Evolutionary conservation across 1,284 basidiomycete genomes (phyloP), one percentile per base, ranked within the genome.

Genomic region (Chalciporus sp.): DNA sequence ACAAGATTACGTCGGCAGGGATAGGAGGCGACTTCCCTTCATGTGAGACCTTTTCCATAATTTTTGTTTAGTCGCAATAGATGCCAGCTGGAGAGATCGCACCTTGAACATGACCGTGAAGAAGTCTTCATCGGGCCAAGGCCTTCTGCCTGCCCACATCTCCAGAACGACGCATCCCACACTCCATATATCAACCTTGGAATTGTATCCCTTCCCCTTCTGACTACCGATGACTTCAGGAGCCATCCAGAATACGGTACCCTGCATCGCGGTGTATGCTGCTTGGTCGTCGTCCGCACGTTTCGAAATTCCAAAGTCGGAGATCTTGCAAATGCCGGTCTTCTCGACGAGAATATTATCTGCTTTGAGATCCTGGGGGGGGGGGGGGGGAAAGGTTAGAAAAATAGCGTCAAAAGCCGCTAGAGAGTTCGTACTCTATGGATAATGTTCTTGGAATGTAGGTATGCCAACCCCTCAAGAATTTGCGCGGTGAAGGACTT

Each of bases 231-330:
- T 85, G 37, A 99, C 94, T 75, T 99, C 96, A 1, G 96, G 97
- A 7, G 97, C 96, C 96, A 99, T 99, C 93, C 97, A 99, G 72
- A 98, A 99, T 45, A 98, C 90, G 16, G 94, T 95, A 17, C 97
- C 97, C 72, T 95, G 92, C 88, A 99, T 92, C 47, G 92, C 91
- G 2, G 94, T 95, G 54, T 83, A 83, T 33, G 83, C 88, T 57
- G 88, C 86, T 64, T 94, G 86, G 57, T 95, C 91, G 62, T 96
- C 92, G 55, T 86, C 83, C 52, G 85, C 94, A 58, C 90, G 84
- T 72, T 96, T 98, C 11, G 93, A 95, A 54, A 97, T 96, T 46
- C 95, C 97, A 69, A 99, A 99, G 72, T 99, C 97, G 3, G 94
- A 95, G 51, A 99, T 99, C 76, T 99, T 99, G 80, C 95, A 98